A percentile compares a stretch with the other conserved stretches of the same genome.
These are phyloP conservation scores for Lipomyces chichibuensis DNA, from an alignment of 805 yeast species.

Conservation along the genomic window DNA sequence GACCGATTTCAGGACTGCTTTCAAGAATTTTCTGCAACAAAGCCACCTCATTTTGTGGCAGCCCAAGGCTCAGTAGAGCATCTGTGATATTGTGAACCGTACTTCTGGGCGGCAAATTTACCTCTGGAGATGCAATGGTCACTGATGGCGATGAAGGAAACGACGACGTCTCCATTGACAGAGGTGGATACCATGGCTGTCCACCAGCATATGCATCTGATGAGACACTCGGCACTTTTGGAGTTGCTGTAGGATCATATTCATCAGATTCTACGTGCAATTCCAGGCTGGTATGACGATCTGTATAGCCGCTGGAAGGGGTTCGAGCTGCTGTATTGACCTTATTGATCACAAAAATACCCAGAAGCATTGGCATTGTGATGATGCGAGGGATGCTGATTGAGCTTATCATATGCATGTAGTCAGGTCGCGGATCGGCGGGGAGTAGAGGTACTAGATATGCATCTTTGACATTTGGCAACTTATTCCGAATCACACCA, in stretches of 20 bases:
- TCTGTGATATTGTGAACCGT: conserved; percentile 7
- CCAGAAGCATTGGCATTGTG: conserved; percentile 19
- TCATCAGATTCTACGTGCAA: not conserved
- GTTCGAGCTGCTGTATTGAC: not conserved
- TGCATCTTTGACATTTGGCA: conserved; percentile 62
- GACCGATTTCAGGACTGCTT: conserved; percentile 39
- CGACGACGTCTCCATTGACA: not conserved
- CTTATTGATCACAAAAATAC: conserved; percentile 28
- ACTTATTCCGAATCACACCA: conserved; percentile 61
- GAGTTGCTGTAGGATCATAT: conserved; percentile 6
- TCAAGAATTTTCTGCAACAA: conserved; percentile 37
- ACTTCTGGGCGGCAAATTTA: not conserved
- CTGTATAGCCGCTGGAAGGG: not conserved
- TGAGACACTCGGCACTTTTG: not conserved
- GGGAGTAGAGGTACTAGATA: conserved; percentile 54
- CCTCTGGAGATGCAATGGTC: not conserved
- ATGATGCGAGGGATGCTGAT: conserved; percentile 11
- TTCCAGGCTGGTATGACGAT: not conserved
- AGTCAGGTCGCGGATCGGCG: conserved; percentile 38
- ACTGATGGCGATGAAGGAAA: not conserved
- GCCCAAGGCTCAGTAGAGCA: conserved; percentile 29
- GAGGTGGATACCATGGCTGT: not conserved
- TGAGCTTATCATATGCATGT: conserved; percentile 20
- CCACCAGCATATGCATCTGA: not conserved
- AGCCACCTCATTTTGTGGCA: conserved; percentile 37